A percentile compares a stretch with the other conserved stretches of the same genome.
Conservation (phyloP, 2,329 filamentous ascomycete genomes). For the Diaporthe longicolla region DNA sequence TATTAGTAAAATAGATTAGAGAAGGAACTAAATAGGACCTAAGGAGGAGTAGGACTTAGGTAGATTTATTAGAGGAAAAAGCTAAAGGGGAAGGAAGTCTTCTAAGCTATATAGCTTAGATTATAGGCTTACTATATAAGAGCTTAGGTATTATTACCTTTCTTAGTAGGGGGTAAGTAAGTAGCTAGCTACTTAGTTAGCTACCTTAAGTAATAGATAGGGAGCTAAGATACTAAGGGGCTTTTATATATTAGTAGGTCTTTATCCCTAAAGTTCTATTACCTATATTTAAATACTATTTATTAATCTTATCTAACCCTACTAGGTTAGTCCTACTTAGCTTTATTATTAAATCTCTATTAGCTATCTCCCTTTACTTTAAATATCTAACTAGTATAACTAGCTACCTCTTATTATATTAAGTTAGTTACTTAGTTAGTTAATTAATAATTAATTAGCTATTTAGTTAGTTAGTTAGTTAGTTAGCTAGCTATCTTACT, state of each 20-base stretch:
- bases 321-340: background rate
- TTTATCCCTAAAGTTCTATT: background rate
- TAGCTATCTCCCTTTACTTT: background rate
- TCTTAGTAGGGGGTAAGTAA: background rate
- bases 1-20: no score
- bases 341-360: background rate
- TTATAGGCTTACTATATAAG: no score
- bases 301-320: background rate
- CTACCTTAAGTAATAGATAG: background rate
- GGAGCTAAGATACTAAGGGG: background rate
- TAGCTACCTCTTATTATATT: background rate
- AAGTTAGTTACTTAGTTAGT: background rate
- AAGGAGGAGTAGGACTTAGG: no score
- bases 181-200: background rate
- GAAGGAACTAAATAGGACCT: no score
- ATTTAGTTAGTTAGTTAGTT: background rate
- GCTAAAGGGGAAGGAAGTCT: no score
- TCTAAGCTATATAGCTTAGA: no score
- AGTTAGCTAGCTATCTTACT: background rate
- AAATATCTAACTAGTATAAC: background rate
- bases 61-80: no score
- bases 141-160: no score
- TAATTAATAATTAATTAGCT: background rate
- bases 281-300: background rate
- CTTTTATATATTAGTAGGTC: background rate